Conservation (phyloP, 441 rosid genomes). For the Populus hybrid region DNA sequence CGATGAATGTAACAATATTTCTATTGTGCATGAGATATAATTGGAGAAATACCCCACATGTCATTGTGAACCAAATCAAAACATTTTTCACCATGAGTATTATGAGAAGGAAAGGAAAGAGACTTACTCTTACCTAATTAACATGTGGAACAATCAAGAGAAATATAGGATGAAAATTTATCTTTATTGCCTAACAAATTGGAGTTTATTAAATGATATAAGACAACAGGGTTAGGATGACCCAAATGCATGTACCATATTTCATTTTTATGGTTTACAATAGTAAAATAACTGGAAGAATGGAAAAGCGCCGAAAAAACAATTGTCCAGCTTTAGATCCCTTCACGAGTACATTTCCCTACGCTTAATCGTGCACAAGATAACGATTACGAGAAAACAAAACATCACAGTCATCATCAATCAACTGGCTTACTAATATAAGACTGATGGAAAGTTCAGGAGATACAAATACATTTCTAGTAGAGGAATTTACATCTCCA, state of each 20-base stretch:
- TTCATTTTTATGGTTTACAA: no score
- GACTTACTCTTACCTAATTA: not conserved
- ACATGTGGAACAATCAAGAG: not conserved
- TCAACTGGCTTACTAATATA: not conserved
- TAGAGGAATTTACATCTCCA: no score
- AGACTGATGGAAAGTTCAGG: not conserved
- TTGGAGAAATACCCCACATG: not conserved
- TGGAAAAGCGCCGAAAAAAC: not conserved
- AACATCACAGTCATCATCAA: not conserved
- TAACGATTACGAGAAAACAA: not conserved
- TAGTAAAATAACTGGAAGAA: not conserved
- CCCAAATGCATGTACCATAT: no score
- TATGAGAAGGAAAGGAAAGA: not conserved
- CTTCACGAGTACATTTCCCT: no score
- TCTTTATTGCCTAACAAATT: no score
- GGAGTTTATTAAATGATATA: no score
- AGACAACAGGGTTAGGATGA: no score
- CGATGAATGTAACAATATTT: no score
- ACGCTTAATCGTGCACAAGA: no score
- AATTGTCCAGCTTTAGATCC: not conserved
- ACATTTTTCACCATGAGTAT: no score
- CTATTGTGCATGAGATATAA: not conserved
- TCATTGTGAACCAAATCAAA: constrained; percentile 7
- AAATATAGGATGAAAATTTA: no score
- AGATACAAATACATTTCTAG: no score